Conservation (phyloP, 148 eudicot genomes). For the Simmondsia chinensis region DNA sequence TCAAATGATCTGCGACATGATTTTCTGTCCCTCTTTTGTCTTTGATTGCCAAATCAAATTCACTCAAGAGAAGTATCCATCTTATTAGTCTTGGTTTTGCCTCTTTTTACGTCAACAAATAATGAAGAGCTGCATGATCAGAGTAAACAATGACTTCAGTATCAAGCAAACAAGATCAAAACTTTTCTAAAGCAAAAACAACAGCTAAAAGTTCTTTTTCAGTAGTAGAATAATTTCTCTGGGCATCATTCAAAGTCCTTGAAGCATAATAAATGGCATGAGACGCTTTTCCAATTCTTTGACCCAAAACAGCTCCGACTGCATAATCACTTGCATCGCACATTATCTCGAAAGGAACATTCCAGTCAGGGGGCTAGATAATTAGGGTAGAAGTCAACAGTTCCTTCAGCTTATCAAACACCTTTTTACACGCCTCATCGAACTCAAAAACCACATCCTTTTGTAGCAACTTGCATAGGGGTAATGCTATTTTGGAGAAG, state of each 20-base stretch:
- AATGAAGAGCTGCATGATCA: no score
- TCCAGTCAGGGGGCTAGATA: background rate
- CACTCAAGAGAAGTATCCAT: no score
- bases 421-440: conserved; percentile 1
- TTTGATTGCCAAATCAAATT: no score
- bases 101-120: no score
- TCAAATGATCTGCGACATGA: no score
- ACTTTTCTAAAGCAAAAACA: conserved; percentile 6
- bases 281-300: background rate
- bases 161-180: no score
- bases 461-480: conserved; percentile 2
- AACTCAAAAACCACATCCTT: conserved; percentile 5
- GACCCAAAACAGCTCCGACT: conserved; percentile 2
- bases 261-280: conserved; percentile 9
- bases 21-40: no score
- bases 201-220: conserved; percentile 1
- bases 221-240: conserved; percentile 5
- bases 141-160: no score
- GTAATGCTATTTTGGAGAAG: conserved; percentile 1
- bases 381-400: conserved; percentile 2
- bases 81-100: no score
- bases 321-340: conserved; percentile 9
- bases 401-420: conserved; percentile 5
- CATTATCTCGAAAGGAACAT: conserved; percentile 8
- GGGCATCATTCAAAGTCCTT: conserved; percentile 1